These are phyloP conservation scores for Oryza glumipatula DNA, from an alignment of 176 grass and related monocot genomes.

Conservation along the genomic window DNA sequence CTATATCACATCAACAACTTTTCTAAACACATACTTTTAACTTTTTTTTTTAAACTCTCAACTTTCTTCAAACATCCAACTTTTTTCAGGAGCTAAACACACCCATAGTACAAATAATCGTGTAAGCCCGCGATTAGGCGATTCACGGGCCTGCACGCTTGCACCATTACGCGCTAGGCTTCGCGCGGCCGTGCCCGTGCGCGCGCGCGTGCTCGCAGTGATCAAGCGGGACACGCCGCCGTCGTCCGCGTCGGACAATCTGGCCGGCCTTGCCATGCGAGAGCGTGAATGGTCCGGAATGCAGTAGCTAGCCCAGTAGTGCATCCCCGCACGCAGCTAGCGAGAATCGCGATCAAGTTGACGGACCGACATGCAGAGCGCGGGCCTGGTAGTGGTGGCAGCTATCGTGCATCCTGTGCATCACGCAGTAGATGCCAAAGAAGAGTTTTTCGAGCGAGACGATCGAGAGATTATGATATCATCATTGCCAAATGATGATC, in stretches of 20 bases:
- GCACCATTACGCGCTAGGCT: neutral
- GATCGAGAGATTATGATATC: neutral
- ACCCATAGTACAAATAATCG: no score
- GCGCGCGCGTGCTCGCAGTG: neutral
- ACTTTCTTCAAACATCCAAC: no score
- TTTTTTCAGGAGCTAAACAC: no score
- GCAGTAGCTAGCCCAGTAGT: neutral
- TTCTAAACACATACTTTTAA: no score
- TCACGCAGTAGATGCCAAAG: neutral
- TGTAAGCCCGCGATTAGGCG: no score
- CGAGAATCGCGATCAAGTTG: neutral
- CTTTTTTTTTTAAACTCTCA: no score
- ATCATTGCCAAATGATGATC: neutral
- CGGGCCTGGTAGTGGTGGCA: neutral
- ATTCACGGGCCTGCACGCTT: no score
- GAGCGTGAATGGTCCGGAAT: neutral
- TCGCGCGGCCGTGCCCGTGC: neutral
- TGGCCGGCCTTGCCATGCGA: neutral
- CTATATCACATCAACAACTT: no score
- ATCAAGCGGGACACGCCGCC: constrained; percentile 3
- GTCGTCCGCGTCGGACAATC: constrained; percentile 3
- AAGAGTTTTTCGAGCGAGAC: neutral
- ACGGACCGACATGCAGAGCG: neutral
- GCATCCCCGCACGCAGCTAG: neutral
- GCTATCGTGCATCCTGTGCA: neutral